Evolutionary conservation across 495 filamentous ascomycete species (phyloP).

Genomic region (Hypoxylon perforatum): DNA sequence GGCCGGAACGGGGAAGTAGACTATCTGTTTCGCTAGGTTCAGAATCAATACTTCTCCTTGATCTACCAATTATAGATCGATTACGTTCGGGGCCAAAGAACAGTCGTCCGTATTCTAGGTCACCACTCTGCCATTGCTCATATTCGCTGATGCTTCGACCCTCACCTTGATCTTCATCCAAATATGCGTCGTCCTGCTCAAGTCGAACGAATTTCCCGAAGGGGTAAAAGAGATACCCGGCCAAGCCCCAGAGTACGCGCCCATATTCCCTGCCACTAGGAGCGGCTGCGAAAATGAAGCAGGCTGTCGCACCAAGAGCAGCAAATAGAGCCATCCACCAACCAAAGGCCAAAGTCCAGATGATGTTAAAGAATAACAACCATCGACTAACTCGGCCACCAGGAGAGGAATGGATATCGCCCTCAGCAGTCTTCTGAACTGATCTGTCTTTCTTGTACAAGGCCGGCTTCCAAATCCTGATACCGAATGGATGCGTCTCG

Average conservation of each 20-base stretch:
- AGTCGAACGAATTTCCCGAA: constrained; percentile 96
- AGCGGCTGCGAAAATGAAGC: constrained; percentile 81
- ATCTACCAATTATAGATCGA: constrained; percentile 87
- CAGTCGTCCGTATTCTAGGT: constrained; percentile 91
- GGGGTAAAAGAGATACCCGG: constrained; percentile 90
- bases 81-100: constrained; percentile 90
- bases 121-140: constrained; percentile 98
- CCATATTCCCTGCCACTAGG: constrained; percentile 89
- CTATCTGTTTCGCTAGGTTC: constrained; percentile 85
- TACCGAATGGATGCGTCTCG: constrained; percentile 98
- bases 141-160: constrained; percentile 99
- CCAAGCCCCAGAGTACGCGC: constrained; percentile 82
- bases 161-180: constrained; percentile 97
- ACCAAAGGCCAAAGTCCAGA: constrained; percentile 93
- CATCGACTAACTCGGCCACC: constrained; percentile 86
- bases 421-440: constrained; percentile 94
- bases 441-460: constrained; percentile 98
- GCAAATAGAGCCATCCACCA: constrained; percentile 95
- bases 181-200: constrained; percentile 91
- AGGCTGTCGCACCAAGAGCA: constrained; percentile 75
- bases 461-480: constrained; percentile 98
- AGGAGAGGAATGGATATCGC: constrained; percentile 95
- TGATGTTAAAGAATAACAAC: constrained; percentile 84
- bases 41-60: constrained; percentile 89
- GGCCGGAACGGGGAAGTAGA: constrained; percentile 75